phyloP scores from a whole-genome alignment of 2,329 filamentous ascomycete genomes.

The Cladosporium austrohemisphaericum region DNA sequence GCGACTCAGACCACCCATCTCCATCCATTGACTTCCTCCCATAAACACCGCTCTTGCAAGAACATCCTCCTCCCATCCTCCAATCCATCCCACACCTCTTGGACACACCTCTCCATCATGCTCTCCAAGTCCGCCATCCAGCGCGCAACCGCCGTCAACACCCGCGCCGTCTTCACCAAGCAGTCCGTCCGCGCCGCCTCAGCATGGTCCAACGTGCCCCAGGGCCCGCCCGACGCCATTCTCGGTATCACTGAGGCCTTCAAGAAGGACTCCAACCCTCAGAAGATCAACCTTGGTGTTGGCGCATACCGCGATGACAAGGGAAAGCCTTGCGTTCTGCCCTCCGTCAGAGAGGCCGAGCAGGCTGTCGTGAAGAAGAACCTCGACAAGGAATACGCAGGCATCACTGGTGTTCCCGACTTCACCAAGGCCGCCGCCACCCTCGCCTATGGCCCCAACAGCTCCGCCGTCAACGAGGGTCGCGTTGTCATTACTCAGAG shows the following conservation, averaged over 20 bases:
- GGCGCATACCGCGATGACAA: slow-evolving; percentile 97
- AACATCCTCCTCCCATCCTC: slow-evolving; percentile 1
- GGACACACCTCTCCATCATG: slow-evolving; percentile 23
- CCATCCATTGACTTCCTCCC: slow-evolving; percentile 11
- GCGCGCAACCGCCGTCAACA: slow-evolving; percentile 27
- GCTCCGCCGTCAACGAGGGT: slow-evolving; percentile 66
- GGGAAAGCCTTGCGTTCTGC: slow-evolving; percentile 96
- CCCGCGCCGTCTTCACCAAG: slow-evolving; percentile 24
- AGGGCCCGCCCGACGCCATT: slow-evolving; percentile 83
- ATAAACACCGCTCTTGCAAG: neutral
- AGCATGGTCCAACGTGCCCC: slow-evolving; percentile 84
- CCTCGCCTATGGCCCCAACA: slow-evolving; percentile 84
- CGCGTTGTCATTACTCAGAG: slow-evolving; percentile 92
- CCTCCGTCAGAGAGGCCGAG: slow-evolving; percentile 86
- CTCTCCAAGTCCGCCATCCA: slow-evolving; percentile 30
- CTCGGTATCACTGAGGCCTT: slow-evolving; percentile 94
- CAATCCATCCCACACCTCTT: slow-evolving; percentile 1
- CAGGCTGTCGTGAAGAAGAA: slow-evolving; percentile 72
- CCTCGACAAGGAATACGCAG: slow-evolving; percentile 95
- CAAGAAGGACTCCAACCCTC: slow-evolving; percentile 72
- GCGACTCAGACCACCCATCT: too few relatives aligned
- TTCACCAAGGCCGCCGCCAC: slow-evolving; percentile 90
- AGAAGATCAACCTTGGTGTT: slow-evolving; percentile 99
- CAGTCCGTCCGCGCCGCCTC: slow-evolving; percentile 62
- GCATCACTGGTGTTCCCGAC: slow-evolving; percentile 90